Evolutionary conservation across 441 rosid genomes (phyloP).

Genomic region (Corymbia citriodora): DNA sequence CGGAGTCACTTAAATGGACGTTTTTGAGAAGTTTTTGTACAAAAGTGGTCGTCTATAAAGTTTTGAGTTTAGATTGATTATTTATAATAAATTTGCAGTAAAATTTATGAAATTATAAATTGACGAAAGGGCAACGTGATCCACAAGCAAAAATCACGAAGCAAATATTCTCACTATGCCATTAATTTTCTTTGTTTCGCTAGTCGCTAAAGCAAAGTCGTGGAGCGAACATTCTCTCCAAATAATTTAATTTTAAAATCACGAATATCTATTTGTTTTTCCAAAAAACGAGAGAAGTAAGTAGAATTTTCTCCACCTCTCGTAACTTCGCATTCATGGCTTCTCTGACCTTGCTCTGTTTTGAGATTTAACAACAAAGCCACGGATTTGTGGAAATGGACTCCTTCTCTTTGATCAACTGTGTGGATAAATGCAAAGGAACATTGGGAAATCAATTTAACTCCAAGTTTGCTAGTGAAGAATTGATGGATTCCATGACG

Average conservation of each 20-base stretch:
- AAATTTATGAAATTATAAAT: not conserved
- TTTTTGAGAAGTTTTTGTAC: not conserved
- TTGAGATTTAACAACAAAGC: not conserved
- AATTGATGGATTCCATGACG: not conserved
- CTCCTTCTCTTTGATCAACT: not conserved
- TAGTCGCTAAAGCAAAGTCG: not conserved
- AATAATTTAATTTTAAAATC: not conserved
- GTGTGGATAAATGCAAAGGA: not conserved
- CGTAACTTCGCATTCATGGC: not conserved
- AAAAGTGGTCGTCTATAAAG: too few relatives aligned
- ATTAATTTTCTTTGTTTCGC: not conserved
- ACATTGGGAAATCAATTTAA: not conserved
- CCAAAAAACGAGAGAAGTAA: not conserved
- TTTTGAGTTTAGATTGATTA: too few relatives aligned
- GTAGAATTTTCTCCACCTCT: not conserved
- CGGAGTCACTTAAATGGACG: not conserved
- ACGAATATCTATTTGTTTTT: not conserved
- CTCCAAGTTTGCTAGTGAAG: not conserved
- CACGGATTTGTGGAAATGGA: not conserved
- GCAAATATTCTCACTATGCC: not conserved
- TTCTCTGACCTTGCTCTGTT: not conserved
- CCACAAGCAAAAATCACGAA: not conserved
- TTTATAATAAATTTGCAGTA: too few relatives aligned
- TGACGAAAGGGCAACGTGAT: not conserved
- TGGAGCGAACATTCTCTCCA: not conserved